These are phyloP conservation scores for Mediolabrus comicus DNA, from an alignment of 108 stramenopile species.

Conservation along the genomic window DNA sequence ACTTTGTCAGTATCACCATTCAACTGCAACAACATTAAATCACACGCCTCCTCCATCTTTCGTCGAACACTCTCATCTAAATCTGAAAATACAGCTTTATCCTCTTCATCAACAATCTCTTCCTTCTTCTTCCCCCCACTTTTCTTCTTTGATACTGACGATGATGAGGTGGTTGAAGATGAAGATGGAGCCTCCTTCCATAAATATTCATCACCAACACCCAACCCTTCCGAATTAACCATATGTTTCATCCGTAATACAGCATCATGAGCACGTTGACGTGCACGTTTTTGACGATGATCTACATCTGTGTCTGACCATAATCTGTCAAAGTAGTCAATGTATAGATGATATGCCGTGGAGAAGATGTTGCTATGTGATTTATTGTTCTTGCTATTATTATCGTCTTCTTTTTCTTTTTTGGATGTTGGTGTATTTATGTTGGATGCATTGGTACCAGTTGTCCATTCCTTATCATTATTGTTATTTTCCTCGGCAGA, in stretches of 20 bases:
- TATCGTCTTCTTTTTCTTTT: neutral
- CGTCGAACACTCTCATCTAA: slow-evolving; percentile 15
- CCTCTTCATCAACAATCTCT: slow-evolving; percentile 1
- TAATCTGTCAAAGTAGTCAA: slow-evolving; percentile 40
- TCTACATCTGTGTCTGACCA: slow-evolving; percentile 41
- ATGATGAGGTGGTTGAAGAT: no score
- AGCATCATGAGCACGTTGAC: slow-evolving; percentile 28
- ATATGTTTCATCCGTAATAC: slow-evolving; percentile 29
- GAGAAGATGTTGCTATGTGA: slow-evolving; percentile 16
- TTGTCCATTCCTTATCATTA: no score
- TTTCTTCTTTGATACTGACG: neutral
- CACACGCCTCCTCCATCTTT: slow-evolving; percentile 34
- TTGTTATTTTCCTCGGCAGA: no score
- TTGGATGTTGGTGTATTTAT: no score
- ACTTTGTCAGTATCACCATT: neutral
- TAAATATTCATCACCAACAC: slow-evolving; percentile 18
- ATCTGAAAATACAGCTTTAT: slow-evolving; percentile 10
- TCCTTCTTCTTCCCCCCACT: neutral
- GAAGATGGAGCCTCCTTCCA: neutral
- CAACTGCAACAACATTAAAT: slow-evolving; percentile 30
- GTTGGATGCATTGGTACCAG: no score
- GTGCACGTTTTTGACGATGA: slow-evolving; percentile 20
- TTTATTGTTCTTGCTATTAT: neutral
- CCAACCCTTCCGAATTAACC: slow-evolving; percentile 10
- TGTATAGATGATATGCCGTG: slow-evolving; percentile 41